Percentiles rank a stretch among this genome's conserved stretches.
These are phyloP conservation scores for Pseudocercospora fuligena DNA, from an alignment of 2,329 filamentous ascomycete species.

Conservation along the genomic window DNA sequence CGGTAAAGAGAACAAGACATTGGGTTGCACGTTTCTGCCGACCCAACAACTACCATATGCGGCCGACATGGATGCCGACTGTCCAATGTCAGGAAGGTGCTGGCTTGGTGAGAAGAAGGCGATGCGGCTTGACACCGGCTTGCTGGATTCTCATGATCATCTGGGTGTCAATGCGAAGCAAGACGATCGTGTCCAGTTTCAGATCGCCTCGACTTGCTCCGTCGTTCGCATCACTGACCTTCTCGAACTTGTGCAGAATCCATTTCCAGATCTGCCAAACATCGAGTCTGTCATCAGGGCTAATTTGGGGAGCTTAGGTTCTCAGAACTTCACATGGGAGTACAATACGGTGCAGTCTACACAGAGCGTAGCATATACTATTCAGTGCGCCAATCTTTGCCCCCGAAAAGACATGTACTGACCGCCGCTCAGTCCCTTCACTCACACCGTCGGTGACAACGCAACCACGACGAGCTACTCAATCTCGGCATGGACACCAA, in stretches of 20 bases:
- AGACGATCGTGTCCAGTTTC: slow-evolving; percentile 13
- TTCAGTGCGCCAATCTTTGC: neutral
- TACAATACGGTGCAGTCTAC: neutral
- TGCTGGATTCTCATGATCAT: slow-evolving; percentile 12
- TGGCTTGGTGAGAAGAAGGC: neutral
- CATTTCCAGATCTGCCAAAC: neutral
- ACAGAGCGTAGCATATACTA: neutral
- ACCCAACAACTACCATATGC: slow-evolving; percentile 1
- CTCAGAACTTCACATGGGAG: slow-evolving; percentile 10
- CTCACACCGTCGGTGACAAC: neutral
- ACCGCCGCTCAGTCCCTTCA: neutral
- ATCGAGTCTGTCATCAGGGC: neutral
- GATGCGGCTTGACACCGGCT: slow-evolving; percentile 4
- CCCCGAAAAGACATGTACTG: neutral
- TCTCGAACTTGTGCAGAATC: neutral
- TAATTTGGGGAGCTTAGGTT: neutral
- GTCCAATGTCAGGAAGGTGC: slow-evolving; percentile 1
- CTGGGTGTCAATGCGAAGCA: slow-evolving; percentile 14
- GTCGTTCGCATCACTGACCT: neutral
- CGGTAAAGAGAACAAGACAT: neutral
- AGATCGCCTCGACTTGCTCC: slow-evolving; percentile 7
- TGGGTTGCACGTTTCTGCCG: slow-evolving; percentile 8
- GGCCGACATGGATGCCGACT: neutral
- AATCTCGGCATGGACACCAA: neutral
- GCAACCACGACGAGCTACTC: neutral